A percentile compares a stretch with the other conserved stretches of the same genome.
phyloP scores from a whole-genome alignment of 176 grass and related monocot species.

The Aegilops tauschii region DNA sequence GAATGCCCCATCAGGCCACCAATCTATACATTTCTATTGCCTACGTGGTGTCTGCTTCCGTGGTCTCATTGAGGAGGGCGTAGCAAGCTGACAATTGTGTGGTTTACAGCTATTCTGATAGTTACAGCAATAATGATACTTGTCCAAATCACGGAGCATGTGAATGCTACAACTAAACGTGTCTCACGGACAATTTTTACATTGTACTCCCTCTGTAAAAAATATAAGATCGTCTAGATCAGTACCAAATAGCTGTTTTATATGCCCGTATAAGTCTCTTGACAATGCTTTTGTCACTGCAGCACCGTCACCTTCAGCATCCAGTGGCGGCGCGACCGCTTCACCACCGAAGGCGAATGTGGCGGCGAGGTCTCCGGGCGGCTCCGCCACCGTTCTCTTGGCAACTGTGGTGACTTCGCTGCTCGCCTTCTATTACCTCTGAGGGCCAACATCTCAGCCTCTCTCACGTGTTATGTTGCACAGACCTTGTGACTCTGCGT shows the following conservation, averaged over 20 bases:
- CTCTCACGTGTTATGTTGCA: background rate
- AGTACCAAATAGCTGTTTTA: background rate
- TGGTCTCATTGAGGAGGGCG: background rate
- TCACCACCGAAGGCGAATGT: slow-evolving; percentile 9
- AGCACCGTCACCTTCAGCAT: slow-evolving; percentile 24
- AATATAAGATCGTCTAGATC: too few species aligned
- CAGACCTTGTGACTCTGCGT: background rate
- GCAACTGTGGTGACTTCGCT: slow-evolving; percentile 12
- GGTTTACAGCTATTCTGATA: background rate
- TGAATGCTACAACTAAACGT: background rate
- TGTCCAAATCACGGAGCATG: background rate
- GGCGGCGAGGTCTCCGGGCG: background rate
- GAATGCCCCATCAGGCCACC: background rate
- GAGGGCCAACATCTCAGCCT: background rate
- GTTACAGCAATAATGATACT: background rate
- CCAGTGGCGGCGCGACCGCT: background rate
- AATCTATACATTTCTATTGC: background rate
- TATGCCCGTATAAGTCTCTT: background rate
- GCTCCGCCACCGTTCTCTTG: background rate
- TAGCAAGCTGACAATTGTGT: background rate
- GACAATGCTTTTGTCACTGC: background rate
- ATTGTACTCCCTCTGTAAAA: too few species aligned
- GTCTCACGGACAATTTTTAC: background rate
- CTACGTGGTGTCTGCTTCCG: background rate
- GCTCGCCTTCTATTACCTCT: slow-evolving; percentile 27